These are phyloP conservation scores for Xylaria venustula DNA, from an alignment of 495 filamentous ascomycete genomes.

Conservation along the genomic window DNA sequence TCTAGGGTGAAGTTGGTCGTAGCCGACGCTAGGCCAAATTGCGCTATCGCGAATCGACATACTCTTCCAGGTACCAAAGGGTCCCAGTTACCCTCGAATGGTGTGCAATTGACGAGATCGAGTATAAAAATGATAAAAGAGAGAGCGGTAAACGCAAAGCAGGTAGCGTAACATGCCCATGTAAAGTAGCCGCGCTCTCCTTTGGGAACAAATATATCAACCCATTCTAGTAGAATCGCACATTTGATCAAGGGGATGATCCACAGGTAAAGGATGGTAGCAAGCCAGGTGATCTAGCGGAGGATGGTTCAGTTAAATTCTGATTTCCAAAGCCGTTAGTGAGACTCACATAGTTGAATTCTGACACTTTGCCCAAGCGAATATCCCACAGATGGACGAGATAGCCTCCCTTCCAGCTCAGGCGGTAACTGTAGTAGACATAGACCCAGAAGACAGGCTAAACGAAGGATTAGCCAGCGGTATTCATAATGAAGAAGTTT, in stretches of 20 bases:
- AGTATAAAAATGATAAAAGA: neutral
- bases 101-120: neutral
- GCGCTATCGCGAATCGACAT: neutral
- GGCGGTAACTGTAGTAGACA: neutral
- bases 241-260: neutral
- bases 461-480: neutral
- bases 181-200: neutral
- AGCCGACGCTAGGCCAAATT: neutral
- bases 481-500: neutral
- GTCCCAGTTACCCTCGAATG: slow-evolving; percentile 6
- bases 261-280: neutral
- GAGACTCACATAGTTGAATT: neutral
- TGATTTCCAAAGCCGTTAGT: no score
- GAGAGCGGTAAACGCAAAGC: neutral
- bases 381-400: neutral
- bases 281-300: neutral
- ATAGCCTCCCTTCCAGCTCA: neutral
- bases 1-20: neutral
- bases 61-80: neutral
- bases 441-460: neutral
- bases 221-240: slow-evolving; percentile 3
- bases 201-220: neutral
- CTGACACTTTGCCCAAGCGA: neutral
- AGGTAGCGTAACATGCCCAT: neutral
- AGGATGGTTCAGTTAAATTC: no score